phyloP scores from a whole-genome alignment of 2,329 filamentous ascomycete species.

The Pseudofabraea citricarpa region DNA sequence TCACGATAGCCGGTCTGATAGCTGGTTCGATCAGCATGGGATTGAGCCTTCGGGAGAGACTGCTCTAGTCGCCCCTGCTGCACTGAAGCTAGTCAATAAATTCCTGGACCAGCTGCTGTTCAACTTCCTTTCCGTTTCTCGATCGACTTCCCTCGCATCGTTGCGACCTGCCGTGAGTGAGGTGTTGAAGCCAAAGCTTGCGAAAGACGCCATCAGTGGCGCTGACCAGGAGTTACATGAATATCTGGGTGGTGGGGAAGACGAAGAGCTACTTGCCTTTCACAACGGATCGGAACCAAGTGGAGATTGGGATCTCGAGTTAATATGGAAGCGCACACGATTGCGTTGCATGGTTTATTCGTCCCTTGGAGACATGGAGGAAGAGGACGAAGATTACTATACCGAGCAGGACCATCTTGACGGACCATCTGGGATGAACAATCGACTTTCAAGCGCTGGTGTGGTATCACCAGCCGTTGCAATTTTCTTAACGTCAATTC shows the following conservation, averaged over 20 bases:
- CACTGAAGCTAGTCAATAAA: slow-evolving; percentile 76
- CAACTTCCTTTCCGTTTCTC: slow-evolving; percentile 76
- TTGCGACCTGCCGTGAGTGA: slow-evolving; percentile 81
- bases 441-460: slow-evolving; percentile 51
- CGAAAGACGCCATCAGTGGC: slow-evolving; percentile 74
- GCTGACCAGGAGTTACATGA: slow-evolving; percentile 85
- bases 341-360: slow-evolving; percentile 98
- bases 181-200: slow-evolving; percentile 83
- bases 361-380: slow-evolving; percentile 91
- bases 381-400: slow-evolving; percentile 91
- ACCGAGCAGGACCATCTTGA: slow-evolving; percentile 73
- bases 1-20: slow-evolving; percentile 68
- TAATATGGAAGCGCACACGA: slow-evolving; percentile 89
- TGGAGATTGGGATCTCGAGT: slow-evolving; percentile 80
- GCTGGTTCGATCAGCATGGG: slow-evolving; percentile 65
- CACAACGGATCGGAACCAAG: slow-evolving; percentile 43
- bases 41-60: slow-evolving; percentile 62
- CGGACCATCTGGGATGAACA: slow-evolving; percentile 50
- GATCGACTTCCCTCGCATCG: slow-evolving; percentile 69
- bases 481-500: slow-evolving; percentile 91
- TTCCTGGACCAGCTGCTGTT: slow-evolving; percentile 94
- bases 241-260: slow-evolving; percentile 74
- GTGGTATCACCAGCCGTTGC: slow-evolving; percentile 85
- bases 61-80: slow-evolving; percentile 66
- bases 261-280: slow-evolving; percentile 63